A percentile compares a stretch with the other conserved stretches of the same genome.
Evolutionary conservation across 345 rosid species (phyloP).

Genomic region (Combretum micranthum): DNA sequence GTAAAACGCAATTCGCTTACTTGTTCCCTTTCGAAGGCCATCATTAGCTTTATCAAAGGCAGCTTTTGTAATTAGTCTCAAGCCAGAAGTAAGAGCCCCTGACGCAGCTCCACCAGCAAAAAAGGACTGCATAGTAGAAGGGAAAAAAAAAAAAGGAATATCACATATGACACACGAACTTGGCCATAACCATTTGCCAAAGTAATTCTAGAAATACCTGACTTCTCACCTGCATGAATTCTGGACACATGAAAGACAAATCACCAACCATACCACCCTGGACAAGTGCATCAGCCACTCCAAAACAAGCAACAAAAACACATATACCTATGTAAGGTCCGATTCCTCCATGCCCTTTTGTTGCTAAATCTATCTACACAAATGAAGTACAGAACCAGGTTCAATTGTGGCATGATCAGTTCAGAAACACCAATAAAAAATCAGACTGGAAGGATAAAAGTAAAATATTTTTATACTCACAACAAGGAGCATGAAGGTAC

Average conservation of each 20-base stretch:
- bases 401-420: neutral
- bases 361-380: constrained; percentile 60
- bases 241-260: constrained; percentile 80
- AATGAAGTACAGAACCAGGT: neutral
- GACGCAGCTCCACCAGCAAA: constrained; percentile 86
- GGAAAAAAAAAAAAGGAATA: no score
- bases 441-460: neutral
- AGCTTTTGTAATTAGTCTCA: constrained; percentile 72
- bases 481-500: constrained; percentile 61
- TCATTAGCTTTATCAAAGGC: constrained; percentile 52
- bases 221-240: constrained; percentile 58
- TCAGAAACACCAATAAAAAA: neutral
- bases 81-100: constrained; percentile 69
- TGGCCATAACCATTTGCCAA: neutral
- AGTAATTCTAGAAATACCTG: neutral
- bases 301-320: constrained; percentile 48
- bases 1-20: constrained; percentile 32
- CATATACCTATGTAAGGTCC: constrained; percentile 59
- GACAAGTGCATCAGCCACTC: constrained; percentile 73
- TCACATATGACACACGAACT: neutral
- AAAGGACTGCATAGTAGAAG: constrained; percentile 48
- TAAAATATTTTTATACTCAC: constrained; percentile 30
- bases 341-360: constrained; percentile 67
- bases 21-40: constrained; percentile 76
- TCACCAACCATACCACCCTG: constrained; percentile 95